phyloP scores from a whole-genome alignment of 371 early-diverging fungal genomes.

The Furculomyces boomerangus region DNA sequence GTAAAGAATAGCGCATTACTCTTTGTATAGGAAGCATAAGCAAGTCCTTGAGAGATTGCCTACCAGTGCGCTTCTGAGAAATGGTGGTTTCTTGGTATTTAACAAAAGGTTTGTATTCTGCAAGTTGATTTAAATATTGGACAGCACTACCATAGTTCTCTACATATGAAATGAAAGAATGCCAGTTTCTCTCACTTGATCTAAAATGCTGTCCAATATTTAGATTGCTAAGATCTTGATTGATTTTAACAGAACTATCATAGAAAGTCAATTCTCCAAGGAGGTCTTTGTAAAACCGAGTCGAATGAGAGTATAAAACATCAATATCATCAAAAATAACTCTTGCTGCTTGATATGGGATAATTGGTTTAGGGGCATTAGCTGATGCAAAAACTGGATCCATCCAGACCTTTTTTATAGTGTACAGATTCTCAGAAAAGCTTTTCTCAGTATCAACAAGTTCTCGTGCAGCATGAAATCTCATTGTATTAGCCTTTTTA shows the following conservation, averaged over 20 bases:
- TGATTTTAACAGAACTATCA: conserved; percentile 6
- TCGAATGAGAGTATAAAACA: conserved; percentile 19
- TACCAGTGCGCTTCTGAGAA: conserved; percentile 18
- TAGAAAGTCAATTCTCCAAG: conserved; percentile 13
- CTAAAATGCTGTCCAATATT: conserved; percentile 18
- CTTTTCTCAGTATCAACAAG: conserved; percentile 24
- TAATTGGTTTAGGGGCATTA: conserved; percentile 23
- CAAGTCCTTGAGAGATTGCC: conserved; percentile 33
- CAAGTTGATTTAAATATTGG: conserved; percentile 17
- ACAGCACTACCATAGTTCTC: conserved; percentile 23
- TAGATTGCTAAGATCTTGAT: conserved; percentile 9
- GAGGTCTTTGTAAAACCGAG: conserved; percentile 21
- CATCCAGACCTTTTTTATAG: conserved; percentile 27
- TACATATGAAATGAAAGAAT: conserved; percentile 19
- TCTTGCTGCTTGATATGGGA: conserved; percentile 22
- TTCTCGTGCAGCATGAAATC: conserved; percentile 21
- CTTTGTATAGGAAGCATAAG: conserved; percentile 52
- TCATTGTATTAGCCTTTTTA: conserved; percentile 20
- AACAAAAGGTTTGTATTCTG: conserved; percentile 21
- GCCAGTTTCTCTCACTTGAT: conserved; percentile 16
- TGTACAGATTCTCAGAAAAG: conserved; percentile 23
- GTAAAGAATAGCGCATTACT: conserved; percentile 39
- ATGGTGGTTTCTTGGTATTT: conserved; percentile 22
- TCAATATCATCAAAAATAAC: conserved; percentile 18
- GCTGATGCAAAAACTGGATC: conserved; percentile 24